These are phyloP conservation scores for Ogataea paraovalis DNA, from an alignment of 805 yeast species.

Conservation along the genomic window DNA sequence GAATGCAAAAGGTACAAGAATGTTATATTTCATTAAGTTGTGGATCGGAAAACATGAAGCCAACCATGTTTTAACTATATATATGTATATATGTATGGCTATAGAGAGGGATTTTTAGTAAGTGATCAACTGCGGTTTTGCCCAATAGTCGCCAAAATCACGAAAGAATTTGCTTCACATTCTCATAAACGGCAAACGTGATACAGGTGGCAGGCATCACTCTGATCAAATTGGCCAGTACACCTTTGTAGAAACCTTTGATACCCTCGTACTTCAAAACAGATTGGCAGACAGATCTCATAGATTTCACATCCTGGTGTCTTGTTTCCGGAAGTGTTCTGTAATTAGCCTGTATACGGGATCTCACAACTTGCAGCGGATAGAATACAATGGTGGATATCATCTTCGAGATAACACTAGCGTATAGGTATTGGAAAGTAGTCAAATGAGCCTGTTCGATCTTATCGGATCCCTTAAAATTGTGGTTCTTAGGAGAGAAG, in stretches of 20 bases:
- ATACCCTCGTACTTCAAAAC: constrained; percentile 52
- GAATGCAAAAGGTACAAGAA: too few relatives aligned
- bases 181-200: constrained; percentile 83
- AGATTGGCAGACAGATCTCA: constrained; percentile 32
- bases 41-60: too few relatives aligned
- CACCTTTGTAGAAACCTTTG: constrained; percentile 77
- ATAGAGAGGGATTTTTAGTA: too few relatives aligned
- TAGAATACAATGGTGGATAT: constrained; percentile 65
- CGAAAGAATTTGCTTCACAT: constrained; percentile 33
- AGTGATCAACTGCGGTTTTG: too few relatives aligned
- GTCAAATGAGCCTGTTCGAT: constrained; percentile 28
- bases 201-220: constrained; percentile 93
- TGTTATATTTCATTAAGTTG: too few relatives aligned
- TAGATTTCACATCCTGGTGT: constrained; percentile 8
- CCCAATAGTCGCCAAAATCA: too few relatives aligned
- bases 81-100: too few relatives aligned
- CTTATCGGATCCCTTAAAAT: constrained; percentile 1
- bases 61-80: too few relatives aligned
- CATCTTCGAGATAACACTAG: constrained; percentile 68
- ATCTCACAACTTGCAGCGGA: constrained; percentile 78
- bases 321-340: constrained; percentile 9
- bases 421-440: constrained; percentile 54
- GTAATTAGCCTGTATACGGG: constrained; percentile 63
- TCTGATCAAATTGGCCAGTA: constrained; percentile 70
- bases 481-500: neutral